These are phyloP conservation scores for Sporothrix mexicana DNA, from an alignment of 2,329 filamentous ascomycete genomes.

Conservation along the genomic window DNA sequence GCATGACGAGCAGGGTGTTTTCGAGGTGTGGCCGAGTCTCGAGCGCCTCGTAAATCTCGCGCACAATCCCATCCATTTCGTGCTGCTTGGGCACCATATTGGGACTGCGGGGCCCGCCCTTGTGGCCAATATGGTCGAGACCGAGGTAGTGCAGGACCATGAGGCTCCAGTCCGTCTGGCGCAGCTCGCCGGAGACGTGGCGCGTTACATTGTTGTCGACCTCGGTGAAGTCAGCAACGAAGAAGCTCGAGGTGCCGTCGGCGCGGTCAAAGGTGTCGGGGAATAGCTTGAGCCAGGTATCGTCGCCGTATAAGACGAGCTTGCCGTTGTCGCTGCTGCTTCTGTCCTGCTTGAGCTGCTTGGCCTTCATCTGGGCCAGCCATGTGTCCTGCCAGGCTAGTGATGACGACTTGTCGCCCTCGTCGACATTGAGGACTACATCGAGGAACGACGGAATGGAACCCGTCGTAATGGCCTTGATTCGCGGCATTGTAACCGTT, in stretches of 20 bases:
- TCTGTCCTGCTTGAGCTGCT: constrained; percentile 42
- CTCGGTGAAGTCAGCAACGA: constrained; percentile 97
- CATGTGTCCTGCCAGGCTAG: constrained; percentile 91
- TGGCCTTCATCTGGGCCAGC: constrained; percentile 88
- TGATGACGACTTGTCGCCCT: constrained; percentile 88
- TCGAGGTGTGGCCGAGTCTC: constrained; percentile 71
- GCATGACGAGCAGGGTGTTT: constrained; percentile 82
- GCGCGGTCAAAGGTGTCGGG: constrained; percentile 83
- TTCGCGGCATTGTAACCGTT: constrained; percentile 96
- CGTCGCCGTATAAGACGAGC: constrained; percentile 93
- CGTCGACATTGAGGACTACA: constrained; percentile 94
- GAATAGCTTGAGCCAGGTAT: constrained; percentile 98
- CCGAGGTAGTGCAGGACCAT: constrained; percentile 96
- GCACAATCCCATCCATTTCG: constrained; percentile 67
- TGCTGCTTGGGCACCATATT: constrained; percentile 92
- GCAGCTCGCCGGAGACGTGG: constrained; percentile 78
- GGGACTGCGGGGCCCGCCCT: constrained; percentile 80
- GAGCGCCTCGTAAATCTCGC: constrained; percentile 76
- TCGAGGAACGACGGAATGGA: constrained; percentile 98
- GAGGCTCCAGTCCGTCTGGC: constrained; percentile 82
- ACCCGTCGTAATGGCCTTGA: constrained; percentile 96
- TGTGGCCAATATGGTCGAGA: constrained; percentile 96
- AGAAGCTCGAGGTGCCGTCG: constrained; percentile 97
- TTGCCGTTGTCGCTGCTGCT: constrained; percentile 59
- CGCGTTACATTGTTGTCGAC: constrained; percentile 97